Evolutionary conservation across 1,139 yeast genomes (phyloP).

Genomic region (Ogataea hybrid): DNA sequence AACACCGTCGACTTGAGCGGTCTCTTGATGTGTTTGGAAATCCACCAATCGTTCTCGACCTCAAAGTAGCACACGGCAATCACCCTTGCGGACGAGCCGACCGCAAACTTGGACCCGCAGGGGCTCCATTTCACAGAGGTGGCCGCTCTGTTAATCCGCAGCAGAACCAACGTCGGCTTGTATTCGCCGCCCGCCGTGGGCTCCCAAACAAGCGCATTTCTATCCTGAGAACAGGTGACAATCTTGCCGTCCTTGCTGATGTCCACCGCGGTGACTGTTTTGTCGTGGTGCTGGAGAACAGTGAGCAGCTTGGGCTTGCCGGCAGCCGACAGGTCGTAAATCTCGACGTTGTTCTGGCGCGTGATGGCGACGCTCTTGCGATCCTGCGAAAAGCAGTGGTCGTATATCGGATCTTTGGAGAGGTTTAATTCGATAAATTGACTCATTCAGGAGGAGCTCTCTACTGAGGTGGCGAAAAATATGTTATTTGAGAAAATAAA

Average conservation of each 20-base stretch:
- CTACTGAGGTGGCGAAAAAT: slow-evolving; percentile 24
- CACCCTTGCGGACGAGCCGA: slow-evolving; percentile 92
- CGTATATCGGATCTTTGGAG: slow-evolving; percentile 84
- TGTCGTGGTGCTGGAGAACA: slow-evolving; percentile 80
- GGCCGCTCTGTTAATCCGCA: slow-evolving; percentile 93
- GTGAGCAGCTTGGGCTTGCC: slow-evolving; percentile 54
- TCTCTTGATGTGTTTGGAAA: slow-evolving; percentile 92
- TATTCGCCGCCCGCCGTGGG: slow-evolving; percentile 53
- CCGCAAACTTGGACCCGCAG: slow-evolving; percentile 89
- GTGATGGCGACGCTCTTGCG: slow-evolving; percentile 73
- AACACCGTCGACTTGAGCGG: slow-evolving; percentile 88
- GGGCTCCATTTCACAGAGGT: slow-evolving; percentile 95
- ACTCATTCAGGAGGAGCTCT: slow-evolving; percentile 29
- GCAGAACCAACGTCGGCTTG: slow-evolving; percentile 88
- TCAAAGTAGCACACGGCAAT: slow-evolving; percentile 97
- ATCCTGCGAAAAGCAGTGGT: slow-evolving; percentile 83
- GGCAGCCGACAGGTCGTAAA: slow-evolving; percentile 52
- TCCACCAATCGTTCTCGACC: slow-evolving; percentile 99
- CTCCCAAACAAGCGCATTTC: slow-evolving; percentile 98
- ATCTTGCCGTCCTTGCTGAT: slow-evolving; percentile 86
- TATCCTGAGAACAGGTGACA: slow-evolving; percentile 96
- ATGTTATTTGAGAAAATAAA: too few relatives aligned
- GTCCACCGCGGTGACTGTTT: slow-evolving; percentile 92
- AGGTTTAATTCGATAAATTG: slow-evolving; percentile 49
- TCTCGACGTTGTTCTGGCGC: slow-evolving; percentile 70